A percentile compares a stretch with the other conserved stretches of the same genome.
Evolutionary conservation across 2,329 filamentous ascomycete genomes (phyloP).

Genomic region (Myriosclerotinia curreyana): DNA sequence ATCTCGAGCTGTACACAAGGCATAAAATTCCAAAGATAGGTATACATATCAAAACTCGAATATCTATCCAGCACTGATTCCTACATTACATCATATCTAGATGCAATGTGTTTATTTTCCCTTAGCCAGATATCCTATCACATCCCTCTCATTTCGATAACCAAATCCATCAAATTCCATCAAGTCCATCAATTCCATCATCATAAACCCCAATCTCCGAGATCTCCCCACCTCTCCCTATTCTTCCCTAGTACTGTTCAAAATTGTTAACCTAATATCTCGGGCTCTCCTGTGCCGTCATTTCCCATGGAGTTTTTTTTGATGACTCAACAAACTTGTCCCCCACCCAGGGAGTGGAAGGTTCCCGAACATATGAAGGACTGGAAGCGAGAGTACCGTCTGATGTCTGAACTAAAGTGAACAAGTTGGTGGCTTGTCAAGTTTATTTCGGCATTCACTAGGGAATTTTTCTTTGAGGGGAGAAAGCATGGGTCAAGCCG

Average conservation of each 20-base stretch:
- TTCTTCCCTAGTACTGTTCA: not conserved
- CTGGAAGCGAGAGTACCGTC: not conserved
- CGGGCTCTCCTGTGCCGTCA: not conserved
- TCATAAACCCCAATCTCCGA: not conserved
- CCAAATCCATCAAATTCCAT: constrained; percentile 10
- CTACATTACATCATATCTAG: not conserved
- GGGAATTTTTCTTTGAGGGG: not conserved
- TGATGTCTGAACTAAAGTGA: not conserved
- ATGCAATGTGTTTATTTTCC: not conserved
- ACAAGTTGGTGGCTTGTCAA: not conserved
- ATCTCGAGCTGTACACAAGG: not conserved
- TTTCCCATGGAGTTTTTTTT: not conserved
- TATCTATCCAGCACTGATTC: not conserved
- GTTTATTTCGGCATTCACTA: not conserved
- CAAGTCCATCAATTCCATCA: not conserved
- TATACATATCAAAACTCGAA: not conserved
- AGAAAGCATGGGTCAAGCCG: not conserved
- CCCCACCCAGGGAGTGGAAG: not conserved
- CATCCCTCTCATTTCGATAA: not conserved
- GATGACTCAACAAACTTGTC: not conserved
- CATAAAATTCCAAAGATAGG: not conserved
- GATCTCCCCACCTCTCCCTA: not conserved
- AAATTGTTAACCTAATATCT: not conserved
- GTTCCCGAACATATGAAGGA: not conserved
- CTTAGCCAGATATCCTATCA: not conserved